These are phyloP conservation scores for Aspergillus texensis DNA, from an alignment of 2,329 filamentous ascomycete species.

Conservation along the genomic window DNA sequence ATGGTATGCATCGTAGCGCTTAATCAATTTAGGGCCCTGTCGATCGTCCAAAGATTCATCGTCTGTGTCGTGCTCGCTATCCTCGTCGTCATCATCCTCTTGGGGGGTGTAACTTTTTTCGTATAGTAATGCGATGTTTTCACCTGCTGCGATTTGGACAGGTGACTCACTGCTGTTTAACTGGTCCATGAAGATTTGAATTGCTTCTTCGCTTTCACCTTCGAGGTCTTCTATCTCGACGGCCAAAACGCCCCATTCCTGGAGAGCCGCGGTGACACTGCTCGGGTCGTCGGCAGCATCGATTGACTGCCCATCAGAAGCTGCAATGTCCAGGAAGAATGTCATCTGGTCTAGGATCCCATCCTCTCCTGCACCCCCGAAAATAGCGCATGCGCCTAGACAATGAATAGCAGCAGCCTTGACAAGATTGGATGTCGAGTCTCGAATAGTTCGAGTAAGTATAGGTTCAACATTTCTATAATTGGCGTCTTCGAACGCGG, in stretches of 20 bases:
- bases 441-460: constrained; percentile 66
- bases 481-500: constrained; percentile 64
- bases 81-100: constrained; percentile 61
- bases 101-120: constrained; percentile 68
- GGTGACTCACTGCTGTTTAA: constrained; percentile 72
- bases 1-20: constrained; percentile 69
- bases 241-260: constrained; percentile 79
- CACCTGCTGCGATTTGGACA: constrained; percentile 76
- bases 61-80: constrained; percentile 46
- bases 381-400: constrained; percentile 71
- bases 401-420: constrained; percentile 75
- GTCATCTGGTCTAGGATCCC: constrained; percentile 73
- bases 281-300: constrained; percentile 70
- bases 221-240: constrained; percentile 76
- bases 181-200: constrained; percentile 83
- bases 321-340: constrained; percentile 74
- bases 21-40: constrained; percentile 52
- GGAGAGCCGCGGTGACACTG: constrained; percentile 73
- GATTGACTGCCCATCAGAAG: constrained; percentile 74
- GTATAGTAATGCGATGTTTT: constrained; percentile 80
- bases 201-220: constrained; percentile 68
- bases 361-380: constrained; percentile 71
- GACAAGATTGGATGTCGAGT: constrained; percentile 64
- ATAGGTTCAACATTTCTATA: constrained; percentile 64
- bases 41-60: constrained; percentile 43